Evolutionary conservation across 2,329 filamentous ascomycete genomes (phyloP), one percentile per base, ranked within the genome.

Genomic region (Ampelomyces quisqualis): DNA sequence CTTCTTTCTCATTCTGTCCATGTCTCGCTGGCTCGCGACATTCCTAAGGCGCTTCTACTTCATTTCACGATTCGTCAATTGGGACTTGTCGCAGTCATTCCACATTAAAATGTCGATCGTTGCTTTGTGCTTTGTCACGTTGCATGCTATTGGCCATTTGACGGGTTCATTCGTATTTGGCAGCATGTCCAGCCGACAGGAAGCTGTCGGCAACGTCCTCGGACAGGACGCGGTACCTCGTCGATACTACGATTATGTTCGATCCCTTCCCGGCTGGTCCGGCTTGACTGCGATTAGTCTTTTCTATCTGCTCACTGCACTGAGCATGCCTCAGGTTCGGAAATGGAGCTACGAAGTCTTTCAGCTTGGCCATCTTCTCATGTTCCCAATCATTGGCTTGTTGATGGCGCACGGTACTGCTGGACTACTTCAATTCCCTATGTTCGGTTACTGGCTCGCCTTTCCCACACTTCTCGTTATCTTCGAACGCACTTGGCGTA

Each of bases 1-100:
- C 40, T 80, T 80, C 63, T 80, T 81, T 50, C 67, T 81, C 41
- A 68, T 81, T 5, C 62, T 81, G 4, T 79, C 76, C 52, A 81
- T 81, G 78, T 79, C 75, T 10, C 67, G 78, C 19, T 79, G 77
- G 62, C 71, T 79, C 14, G 73, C 77, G 2, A 81, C 78, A 0
- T 74, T 73, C 38, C 57, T 79, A 26, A 70, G 77, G 11, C 64
- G 73, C n/a, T 77, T 70, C 8, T 77, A 77, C 47, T 66, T 71
- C 38, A 63, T 80, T 43, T 78, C 75, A 2, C 70, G 75, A 0
- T 77, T 81, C 58, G 68, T 80, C 59, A 80, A 81, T 47, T 79
- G 76, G 76, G 77, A 81, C 43, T 56, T 78, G 1, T 75, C 72
- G 1, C 77, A 79, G 45, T 68, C 68, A 0, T 81, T 82, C 30